Percentiles rank a stretch among this genome's conserved stretches.
phyloP scores from a whole-genome alignment of 2,329 filamentous ascomycete genomes.

The Claviceps spartinae region DNA sequence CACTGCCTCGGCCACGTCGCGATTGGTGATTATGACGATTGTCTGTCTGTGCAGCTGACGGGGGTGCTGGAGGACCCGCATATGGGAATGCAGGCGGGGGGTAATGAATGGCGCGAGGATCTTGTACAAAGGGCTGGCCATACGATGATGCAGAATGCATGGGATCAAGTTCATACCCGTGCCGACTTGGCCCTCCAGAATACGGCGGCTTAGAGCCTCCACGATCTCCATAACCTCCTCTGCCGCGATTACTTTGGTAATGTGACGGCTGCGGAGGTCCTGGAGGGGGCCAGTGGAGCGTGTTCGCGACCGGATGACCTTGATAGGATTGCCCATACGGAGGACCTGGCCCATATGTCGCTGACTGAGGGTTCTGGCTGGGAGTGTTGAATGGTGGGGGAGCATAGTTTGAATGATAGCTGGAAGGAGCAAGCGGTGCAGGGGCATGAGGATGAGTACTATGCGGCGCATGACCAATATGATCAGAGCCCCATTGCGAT shows the following conservation, averaged over 20 bases:
- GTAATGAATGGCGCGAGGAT: slow-evolving; percentile 26
- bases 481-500: slow-evolving; percentile 29
- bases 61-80: slow-evolving; percentile 24
- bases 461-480: slow-evolving; percentile 20
- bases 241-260: slow-evolving; percentile 29
- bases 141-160: slow-evolving; percentile 21
- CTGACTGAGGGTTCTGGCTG: slow-evolving; percentile 29
- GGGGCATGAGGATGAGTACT: slow-evolving; percentile 32
- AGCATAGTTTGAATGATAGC: slow-evolving; percentile 47
- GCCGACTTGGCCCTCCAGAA: slow-evolving; percentile 19
- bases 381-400: slow-evolving; percentile 35
- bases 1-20: slow-evolving; percentile 22
- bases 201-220: slow-evolving; percentile 21
- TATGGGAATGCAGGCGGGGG: slow-evolving; percentile 23
- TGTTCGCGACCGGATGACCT: slow-evolving; percentile 15
- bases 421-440: slow-evolving; percentile 35
- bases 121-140: slow-evolving; percentile 25
- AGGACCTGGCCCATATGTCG: slow-evolving; percentile 28
- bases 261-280: slow-evolving; percentile 18
- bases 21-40: slow-evolving; percentile 21
- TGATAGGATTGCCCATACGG: slow-evolving; percentile 24
- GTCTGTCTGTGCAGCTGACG: slow-evolving; percentile 20
- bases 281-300: slow-evolving; percentile 12
- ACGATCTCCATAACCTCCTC: slow-evolving; percentile 33
- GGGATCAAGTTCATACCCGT: slow-evolving; percentile 21